Evolutionary conservation across 163 green algal species (phyloP), one percentile per base, ranked within the genome.

Genomic region (Chloromonas sp.): DNA sequence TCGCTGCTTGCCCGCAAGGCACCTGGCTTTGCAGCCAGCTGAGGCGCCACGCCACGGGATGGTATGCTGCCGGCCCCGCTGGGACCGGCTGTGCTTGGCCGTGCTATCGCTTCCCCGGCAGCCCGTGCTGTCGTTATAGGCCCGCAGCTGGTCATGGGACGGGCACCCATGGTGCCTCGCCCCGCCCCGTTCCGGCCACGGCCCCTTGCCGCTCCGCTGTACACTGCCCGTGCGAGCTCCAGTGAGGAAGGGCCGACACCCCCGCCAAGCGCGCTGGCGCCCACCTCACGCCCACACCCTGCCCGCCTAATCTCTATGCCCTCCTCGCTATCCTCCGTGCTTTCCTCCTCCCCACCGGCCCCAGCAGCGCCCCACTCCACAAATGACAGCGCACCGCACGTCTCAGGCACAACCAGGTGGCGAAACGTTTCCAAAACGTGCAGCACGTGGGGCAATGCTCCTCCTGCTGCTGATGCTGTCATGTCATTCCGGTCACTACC

Each of bases 381-480:
- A 5, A 74, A 5, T 11, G 5, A 11, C 66, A 11, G 5, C 66
- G 5, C 5, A 11, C 66, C 66, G 5, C 5, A 5, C 66, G 66
- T 74, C 77, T 81, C 77, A 1, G 77, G 77, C 77, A 81, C 77
- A 2, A 81, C 57, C n/a, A 81, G 77, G 77, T 81, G 77, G 36
- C 77, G 15, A 57, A 81, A 81, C 77, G 1, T 13, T 11, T 80
- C 1, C 70, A 85, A 11, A 5, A 74, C 66, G 66, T 11, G 66
- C 66, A 74, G 66, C 66, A 74, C 66, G 5, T 11, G 5, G 66
- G 61, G 62, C 81, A 15, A 61, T 14, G 13, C 71, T 62, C 11
- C 81, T n/a, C 81, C 61, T 57, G 81, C 71, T 36, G 36, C 36
- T 36, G 36, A 36, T 36, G 36, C 36, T 36, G 36, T 36, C 36